phyloP scores from a whole-genome alignment of 2,329 filamentous ascomycete species.

The Westerdykella sp. region DNA sequence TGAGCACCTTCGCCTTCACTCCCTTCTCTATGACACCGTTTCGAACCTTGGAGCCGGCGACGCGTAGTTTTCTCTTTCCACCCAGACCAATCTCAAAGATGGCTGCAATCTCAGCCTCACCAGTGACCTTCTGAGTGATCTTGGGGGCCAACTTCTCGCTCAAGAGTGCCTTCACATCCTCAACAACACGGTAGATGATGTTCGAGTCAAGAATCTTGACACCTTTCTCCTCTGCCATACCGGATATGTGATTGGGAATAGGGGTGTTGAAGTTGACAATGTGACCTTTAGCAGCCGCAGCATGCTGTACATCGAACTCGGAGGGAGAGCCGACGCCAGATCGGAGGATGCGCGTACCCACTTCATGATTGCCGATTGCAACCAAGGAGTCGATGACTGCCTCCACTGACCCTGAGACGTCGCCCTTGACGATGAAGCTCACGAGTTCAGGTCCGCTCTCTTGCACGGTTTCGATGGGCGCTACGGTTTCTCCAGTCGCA shows the following conservation, averaged over 20 bases:
- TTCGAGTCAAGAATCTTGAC: conserved; percentile 80
- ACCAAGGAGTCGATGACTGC: conserved; percentile 73
- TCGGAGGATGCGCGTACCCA: conserved; percentile 69
- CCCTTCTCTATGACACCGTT: conserved; percentile 67
- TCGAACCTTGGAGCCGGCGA: conserved; percentile 82
- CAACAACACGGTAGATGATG: conserved; percentile 74
- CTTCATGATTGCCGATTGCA: conserved; percentile 77
- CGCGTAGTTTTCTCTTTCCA: conserved; percentile 61
- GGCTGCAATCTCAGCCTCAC: conserved; percentile 80
- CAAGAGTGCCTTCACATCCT: conserved; percentile 64
- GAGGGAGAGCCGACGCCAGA: conserved; percentile 70
- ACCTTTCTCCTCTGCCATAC: conserved; percentile 61
- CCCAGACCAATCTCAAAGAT: conserved; percentile 79
- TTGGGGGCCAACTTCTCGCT: conserved; percentile 62
- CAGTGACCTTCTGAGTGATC: conserved; percentile 64
- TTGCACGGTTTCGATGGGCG: conserved; percentile 37
- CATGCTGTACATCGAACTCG: conserved; percentile 86
- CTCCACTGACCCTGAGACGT: conserved; percentile 90
- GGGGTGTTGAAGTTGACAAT: conserved; percentile 82
- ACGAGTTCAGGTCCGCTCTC: conserved; percentile 52
- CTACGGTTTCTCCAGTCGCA: conserved; percentile 14
- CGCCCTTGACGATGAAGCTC: conserved; percentile 83
- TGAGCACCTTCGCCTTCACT: conserved; percentile 63
- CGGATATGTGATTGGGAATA: conserved; percentile 60
- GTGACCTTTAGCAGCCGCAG: conserved; percentile 65